phyloP scores from a whole-genome alignment of 1,284 basidiomycete genomes.

The Ustilago nuda region DNA sequence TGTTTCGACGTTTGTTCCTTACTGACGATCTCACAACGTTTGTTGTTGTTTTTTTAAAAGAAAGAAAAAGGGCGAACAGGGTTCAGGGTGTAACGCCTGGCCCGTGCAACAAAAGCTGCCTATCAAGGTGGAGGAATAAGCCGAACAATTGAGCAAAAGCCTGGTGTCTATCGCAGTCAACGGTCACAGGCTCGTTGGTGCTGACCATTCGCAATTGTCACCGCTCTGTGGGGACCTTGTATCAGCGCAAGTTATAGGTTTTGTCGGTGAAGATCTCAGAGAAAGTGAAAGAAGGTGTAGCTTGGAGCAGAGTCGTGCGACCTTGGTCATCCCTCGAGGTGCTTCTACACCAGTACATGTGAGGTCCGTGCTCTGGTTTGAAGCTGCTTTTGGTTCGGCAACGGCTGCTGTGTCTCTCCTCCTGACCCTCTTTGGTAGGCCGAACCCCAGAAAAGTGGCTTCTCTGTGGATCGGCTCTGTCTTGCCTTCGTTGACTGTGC shows the following conservation, averaged over 20 bases:
- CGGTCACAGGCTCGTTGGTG: neutral
- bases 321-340: neutral
- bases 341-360: neutral
- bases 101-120: neutral
- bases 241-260: neutral
- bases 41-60: too few relatives aligned
- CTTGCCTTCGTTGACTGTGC: constrained; percentile 5
- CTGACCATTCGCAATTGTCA: neutral
- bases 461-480: neutral
- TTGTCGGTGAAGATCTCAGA: neutral
- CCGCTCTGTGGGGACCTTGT: neutral
- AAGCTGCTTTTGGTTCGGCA: neutral
- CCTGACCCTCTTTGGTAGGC: neutral
- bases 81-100: constrained; percentile 1
- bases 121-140: neutral
- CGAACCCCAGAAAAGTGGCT: neutral
- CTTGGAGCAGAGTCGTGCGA: constrained; percentile 3
- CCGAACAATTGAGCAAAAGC: neutral
- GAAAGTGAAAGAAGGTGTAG: neutral
- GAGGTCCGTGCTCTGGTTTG: constrained; percentile 3
- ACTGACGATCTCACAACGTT: neutral
- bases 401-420: neutral
- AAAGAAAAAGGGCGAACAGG: neutral
- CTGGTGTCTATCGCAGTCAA: neutral
- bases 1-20: too few relatives aligned